phyloP scores from a whole-genome alignment of 2,329 filamentous ascomycete genomes.

The Talaromyces sp. region DNA sequence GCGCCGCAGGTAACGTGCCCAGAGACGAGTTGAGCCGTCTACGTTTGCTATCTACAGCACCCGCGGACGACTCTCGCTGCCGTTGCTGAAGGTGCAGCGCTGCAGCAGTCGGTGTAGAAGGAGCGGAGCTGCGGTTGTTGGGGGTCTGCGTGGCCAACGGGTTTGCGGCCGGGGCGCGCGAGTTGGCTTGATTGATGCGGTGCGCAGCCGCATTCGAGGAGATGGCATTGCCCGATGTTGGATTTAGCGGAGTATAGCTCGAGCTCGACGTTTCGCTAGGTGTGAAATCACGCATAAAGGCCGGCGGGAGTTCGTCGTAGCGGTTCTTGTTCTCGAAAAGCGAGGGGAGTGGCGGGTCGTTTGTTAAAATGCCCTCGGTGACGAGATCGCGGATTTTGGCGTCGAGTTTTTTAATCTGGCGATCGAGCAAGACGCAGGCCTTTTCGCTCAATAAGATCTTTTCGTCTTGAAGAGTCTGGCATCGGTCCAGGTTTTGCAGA shows the following conservation, averaged over 20 bases:
- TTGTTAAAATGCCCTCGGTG: constrained; percentile 54
- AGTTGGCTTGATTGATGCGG: constrained; percentile 37
- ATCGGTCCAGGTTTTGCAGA: constrained; percentile 53
- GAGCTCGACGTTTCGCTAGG: constrained; percentile 36
- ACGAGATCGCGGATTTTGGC: constrained; percentile 57
- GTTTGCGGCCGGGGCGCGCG: constrained; percentile 28
- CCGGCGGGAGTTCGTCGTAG: constrained; percentile 41
- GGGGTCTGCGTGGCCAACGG: constrained; percentile 36
- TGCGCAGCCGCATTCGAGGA: constrained; percentile 50
- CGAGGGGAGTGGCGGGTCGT: constrained; percentile 56
- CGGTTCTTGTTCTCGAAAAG: constrained; percentile 47
- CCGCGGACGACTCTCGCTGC: constrained; percentile 52
- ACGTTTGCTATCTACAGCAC: constrained; percentile 53
- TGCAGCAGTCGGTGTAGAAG: constrained; percentile 38
- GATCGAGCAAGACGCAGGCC: constrained; percentile 55
- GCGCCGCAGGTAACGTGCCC: constrained; percentile 49
- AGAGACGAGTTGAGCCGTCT: constrained; percentile 52
- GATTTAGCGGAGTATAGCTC: constrained; percentile 45
- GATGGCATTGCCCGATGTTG: constrained; percentile 52
- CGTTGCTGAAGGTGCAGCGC: constrained; percentile 40
- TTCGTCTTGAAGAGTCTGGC: constrained; percentile 56
- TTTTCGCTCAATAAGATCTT: constrained; percentile 59
- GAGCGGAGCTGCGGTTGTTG: constrained; percentile 37
- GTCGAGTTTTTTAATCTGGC: constrained; percentile 59
- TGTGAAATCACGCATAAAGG: constrained; percentile 44